Conservation (phyloP, 352 stramenopile species). For the Sclerospora graminicola region DNA sequence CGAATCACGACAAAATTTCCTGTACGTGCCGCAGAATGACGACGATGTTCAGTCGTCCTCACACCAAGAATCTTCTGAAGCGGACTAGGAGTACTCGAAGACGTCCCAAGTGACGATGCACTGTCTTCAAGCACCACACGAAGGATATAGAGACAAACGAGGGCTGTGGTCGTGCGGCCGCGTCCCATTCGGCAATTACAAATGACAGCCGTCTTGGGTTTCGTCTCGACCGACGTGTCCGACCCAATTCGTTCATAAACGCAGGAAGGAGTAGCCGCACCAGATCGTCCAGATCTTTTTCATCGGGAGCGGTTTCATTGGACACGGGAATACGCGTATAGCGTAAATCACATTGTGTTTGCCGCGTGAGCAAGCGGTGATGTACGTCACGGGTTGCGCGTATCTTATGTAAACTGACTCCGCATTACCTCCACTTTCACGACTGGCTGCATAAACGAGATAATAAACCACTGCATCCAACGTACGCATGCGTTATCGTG, state of each 20-base stretch:
- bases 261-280: constrained; percentile 57
- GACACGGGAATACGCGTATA: constrained; percentile 84
- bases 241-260: constrained; percentile 49
- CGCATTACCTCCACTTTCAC: too few relatives aligned
- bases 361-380: too few relatives aligned
- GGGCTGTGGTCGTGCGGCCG: constrained; percentile 78
- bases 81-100: constrained; percentile 6
- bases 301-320: constrained; percentile 84
- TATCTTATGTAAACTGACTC: too few relatives aligned
- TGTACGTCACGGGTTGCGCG: too few relatives aligned
- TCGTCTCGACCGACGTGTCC: constrained; percentile 12
- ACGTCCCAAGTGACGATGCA: constrained; percentile 3
- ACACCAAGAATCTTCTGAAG: constrained; percentile 17
- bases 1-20: constrained; percentile 68
- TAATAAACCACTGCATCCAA: too few relatives aligned
- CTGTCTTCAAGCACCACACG: constrained; percentile 52
- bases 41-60: constrained; percentile 17
- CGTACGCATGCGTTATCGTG: too few relatives aligned
- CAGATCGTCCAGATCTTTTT: constrained; percentile 86
- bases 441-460: too few relatives aligned
- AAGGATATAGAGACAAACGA: constrained; percentile 85
- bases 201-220: constrained; percentile 56
- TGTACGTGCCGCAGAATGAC: constrained; percentile 40
- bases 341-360: constrained; percentile 50
- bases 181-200: constrained; percentile 89